Base-by-base conservation (phyloP, 148 eudicot genomes). In the Spergularia bocconei region DNA sequence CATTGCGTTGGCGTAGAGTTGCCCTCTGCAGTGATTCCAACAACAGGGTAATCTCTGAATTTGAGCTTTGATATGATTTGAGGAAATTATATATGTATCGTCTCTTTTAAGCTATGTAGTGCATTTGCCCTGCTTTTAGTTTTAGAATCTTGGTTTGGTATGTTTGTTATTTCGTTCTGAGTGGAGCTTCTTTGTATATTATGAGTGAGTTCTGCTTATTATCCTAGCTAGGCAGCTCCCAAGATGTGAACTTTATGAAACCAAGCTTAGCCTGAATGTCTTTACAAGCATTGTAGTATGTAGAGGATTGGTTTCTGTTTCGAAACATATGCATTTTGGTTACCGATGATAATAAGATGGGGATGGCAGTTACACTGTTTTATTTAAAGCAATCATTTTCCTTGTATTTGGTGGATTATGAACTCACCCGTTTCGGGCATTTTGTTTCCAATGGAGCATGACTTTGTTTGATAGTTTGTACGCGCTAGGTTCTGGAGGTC, bases 271-370 rank as follows among this genome's bases (percentile, higher is more conserved):
- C 13, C 39, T 23, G 56, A 50, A 41, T 64, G 51, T 56, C 11
- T 67, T 68, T 55, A 52, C 62, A 51, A 36, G 38, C 21, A 39
- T 39, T 21, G n/a, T 61, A 68, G 78, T 75, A 11, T 79, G 82
- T 67, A 74, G 68, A 52, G 61, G 75, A 58, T 63, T 67, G 70
- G 54, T 47, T 67, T 58, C 53, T 65, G 48, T 21, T 68, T 14
- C 44, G 16, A 68, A 55, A 52, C 69, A 21, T 57, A 9, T 67
- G 41, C n/a, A 41, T 67, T 73, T 73, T 79, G 70, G 69, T 47
- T 7, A 33, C n/a, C 36, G 51, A 12, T 55, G 70, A 11, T 51
- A 72, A 72, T 72, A 65, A 78, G 38, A 78, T 39, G 64, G 15
- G 33, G 13, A 25, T 78, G 74, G 20, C 65, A 29, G 44, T 60